Evolutionary conservation across 2,329 filamentous ascomycete genomes (phyloP).

Genomic region (Lecanosticta acicola): DNA sequence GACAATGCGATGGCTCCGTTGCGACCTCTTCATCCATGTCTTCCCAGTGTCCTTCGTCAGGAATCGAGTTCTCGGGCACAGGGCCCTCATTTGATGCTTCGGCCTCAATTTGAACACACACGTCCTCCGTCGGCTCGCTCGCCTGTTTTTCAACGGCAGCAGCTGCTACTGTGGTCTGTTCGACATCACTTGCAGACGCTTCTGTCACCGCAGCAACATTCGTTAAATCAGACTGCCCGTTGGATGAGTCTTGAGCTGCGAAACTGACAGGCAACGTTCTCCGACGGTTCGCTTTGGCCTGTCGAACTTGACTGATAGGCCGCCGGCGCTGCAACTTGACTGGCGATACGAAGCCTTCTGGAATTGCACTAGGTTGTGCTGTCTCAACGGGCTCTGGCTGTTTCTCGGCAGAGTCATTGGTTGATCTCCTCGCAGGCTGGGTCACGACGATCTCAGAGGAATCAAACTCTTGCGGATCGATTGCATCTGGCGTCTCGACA

Average conservation of each 20-base stretch:
- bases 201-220: no score
- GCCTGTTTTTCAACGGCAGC: neutral
- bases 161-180: neutral
- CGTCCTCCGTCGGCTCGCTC: neutral
- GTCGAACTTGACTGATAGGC: slow-evolving; percentile 17
- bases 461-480: neutral
- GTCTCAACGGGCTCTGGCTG: neutral
- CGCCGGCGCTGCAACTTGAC: slow-evolving; percentile 20
- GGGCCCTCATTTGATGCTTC: neutral
- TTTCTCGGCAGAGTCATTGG: neutral
- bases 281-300: slow-evolving; percentile 18
- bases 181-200: neutral
- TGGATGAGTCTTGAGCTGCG: slow-evolving; percentile 7
- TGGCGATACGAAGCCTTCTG: slow-evolving; percentile 31
- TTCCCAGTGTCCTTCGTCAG: neutral
- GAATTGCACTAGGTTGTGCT: slow-evolving; percentile 12
- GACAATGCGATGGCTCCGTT: neutral
- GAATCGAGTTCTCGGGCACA: neutral
- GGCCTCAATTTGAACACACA: neutral
- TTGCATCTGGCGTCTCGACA: no score
- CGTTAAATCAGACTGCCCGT: no score
- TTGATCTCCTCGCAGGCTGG: neutral
- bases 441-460: neutral
- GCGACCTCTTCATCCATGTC: neutral
- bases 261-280: slow-evolving; percentile 29